These are phyloP conservation scores for Backusella mclennaniae DNA, from an alignment of 192 early-diverging fungal species.

Conservation along the genomic window DNA sequence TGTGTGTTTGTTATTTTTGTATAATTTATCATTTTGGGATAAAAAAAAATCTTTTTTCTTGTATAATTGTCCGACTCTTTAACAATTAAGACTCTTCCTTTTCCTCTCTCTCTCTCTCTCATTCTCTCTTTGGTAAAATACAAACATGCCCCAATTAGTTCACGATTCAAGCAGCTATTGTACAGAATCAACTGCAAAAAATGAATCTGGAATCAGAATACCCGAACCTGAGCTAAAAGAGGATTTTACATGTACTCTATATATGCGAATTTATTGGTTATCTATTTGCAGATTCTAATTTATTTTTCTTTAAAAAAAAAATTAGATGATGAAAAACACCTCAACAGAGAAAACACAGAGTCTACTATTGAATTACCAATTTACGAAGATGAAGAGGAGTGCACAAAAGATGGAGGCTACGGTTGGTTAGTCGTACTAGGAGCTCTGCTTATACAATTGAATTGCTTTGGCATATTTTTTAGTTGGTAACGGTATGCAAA, in stretches of 20 bases:
- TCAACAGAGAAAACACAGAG: neutral
- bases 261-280: neutral
- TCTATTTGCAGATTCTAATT: neutral
- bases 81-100: neutral
- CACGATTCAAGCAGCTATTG: neutral
- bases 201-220: neutral
- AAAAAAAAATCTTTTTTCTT: neutral
- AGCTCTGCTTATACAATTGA: constrained; percentile 35
- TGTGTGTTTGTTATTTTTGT: neutral
- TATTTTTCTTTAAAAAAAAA: neutral
- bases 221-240: neutral
- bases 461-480: neutral
- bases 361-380: neutral
- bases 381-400: neutral
- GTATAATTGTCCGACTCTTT: neutral
- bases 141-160: neutral
- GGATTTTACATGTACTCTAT: neutral
- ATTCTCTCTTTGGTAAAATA: neutral
- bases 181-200: neutral
- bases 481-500: neutral
- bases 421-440: constrained; percentile 39
- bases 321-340: neutral
- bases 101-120: neutral
- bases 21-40: neutral
- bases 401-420: constrained; percentile 33